These are phyloP conservation scores for Eucalyptus pauciflora DNA, from an alignment of 345 rosid species.

Conservation along the genomic window DNA sequence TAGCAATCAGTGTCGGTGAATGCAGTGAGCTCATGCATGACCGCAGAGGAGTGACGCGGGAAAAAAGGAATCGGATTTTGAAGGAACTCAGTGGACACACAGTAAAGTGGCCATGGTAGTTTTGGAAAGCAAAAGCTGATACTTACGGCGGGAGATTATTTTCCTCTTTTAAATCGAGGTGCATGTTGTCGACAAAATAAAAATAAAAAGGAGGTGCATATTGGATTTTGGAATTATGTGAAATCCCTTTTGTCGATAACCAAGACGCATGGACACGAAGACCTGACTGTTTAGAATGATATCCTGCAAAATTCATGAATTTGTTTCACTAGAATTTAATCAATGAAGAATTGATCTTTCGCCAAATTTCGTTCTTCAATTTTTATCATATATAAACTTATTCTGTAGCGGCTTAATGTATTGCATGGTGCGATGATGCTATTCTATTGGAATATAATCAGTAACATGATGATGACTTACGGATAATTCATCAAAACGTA, in stretches of 20 bases:
- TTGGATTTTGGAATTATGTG: too few relatives aligned
- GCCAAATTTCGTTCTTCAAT: not conserved
- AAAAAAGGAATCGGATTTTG: too few relatives aligned
- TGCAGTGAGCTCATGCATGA: not conserved
- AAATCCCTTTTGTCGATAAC: too few relatives aligned
- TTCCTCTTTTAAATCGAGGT: not conserved
- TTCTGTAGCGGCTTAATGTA: fast-evolving
- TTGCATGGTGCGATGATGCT: not conserved
- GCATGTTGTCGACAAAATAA: not conserved
- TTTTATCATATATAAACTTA: not conserved
- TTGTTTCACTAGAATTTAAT: fast-evolving
- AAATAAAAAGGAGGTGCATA: too few relatives aligned
- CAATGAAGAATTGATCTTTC: fast-evolving
- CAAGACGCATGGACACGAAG: too few relatives aligned
- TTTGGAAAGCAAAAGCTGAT: not conserved
- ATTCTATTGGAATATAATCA: not conserved
- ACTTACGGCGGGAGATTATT: not conserved
- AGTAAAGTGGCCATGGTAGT: not conserved
- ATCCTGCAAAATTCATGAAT: too few relatives aligned
- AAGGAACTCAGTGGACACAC: not conserved
- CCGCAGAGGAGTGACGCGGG: not conserved
- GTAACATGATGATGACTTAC: not conserved
- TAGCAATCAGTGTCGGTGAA: not conserved
- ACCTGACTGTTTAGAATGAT: too few relatives aligned
- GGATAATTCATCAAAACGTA: not conserved